Evolutionary conservation across 2,329 filamentous ascomycete genomes (phyloP).

Genomic region (Ilyonectria destructans): DNA sequence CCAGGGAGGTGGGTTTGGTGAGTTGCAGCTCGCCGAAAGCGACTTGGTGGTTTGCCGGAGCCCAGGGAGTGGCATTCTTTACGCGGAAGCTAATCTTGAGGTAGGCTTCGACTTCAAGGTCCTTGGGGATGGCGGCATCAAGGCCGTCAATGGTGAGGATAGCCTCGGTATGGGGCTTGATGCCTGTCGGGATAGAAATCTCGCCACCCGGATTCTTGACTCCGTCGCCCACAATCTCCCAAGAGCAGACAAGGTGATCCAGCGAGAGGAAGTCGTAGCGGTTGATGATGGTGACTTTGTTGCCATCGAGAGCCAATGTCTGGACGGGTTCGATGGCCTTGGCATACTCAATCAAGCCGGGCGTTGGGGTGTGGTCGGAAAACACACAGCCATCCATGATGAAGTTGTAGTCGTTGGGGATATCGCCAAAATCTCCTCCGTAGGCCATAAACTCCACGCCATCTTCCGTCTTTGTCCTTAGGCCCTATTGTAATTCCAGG

Average conservation of each 20-base stretch:
- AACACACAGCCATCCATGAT: slow-evolving; percentile 67
- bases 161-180: slow-evolving; percentile 61
- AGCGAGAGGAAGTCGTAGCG: slow-evolving; percentile 70
- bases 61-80: slow-evolving; percentile 66
- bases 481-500: background rate
- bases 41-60: slow-evolving; percentile 65
- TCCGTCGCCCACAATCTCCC: slow-evolving; percentile 60
- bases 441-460: slow-evolving; percentile 58
- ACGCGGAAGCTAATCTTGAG: slow-evolving; percentile 66
- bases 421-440: slow-evolving; percentile 74
- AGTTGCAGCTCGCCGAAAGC: slow-evolving; percentile 66
- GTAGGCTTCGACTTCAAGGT: slow-evolving; percentile 59
- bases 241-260: slow-evolving; percentile 65
- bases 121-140: slow-evolving; percentile 42
- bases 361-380: slow-evolving; percentile 53
- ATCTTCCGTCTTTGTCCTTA: background rate
- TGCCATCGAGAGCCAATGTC: slow-evolving; percentile 57
- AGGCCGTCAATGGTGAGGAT: slow-evolving; percentile 54
- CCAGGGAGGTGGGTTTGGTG: slow-evolving; percentile 52
- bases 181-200: slow-evolving; percentile 60
- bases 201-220: slow-evolving; percentile 52
- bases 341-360: slow-evolving; percentile 69
- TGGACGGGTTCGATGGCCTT: slow-evolving; percentile 74
- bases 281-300: slow-evolving; percentile 63
- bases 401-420: slow-evolving; percentile 73